Evolutionary conservation across 805 yeast genomes (phyloP).

Genomic region (Diddensiella santjacobensis): DNA sequence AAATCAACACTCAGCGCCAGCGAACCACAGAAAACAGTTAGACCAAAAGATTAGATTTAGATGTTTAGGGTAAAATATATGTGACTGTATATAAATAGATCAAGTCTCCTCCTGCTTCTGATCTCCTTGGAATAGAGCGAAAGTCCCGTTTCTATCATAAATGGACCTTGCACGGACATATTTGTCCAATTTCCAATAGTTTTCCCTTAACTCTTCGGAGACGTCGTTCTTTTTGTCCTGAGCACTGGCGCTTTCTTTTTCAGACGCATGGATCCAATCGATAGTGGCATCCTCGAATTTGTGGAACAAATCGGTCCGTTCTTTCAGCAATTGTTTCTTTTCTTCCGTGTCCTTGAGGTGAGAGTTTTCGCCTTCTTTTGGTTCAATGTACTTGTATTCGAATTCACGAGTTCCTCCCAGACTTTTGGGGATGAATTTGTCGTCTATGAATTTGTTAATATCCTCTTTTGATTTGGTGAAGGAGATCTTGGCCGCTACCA

Average conservation of each 20-base stretch:
- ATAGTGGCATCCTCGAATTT: constrained; percentile 62
- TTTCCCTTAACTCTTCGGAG: constrained; percentile 51
- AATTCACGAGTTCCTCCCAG: constrained; percentile 70
- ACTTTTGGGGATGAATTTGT: constrained; percentile 57
- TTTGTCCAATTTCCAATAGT: constrained; percentile 72
- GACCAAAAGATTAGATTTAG: neutral
- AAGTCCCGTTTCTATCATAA: constrained; percentile 70
- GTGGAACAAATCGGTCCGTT: constrained; percentile 53
- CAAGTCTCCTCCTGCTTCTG: neutral
- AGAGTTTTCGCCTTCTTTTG: constrained; percentile 57
- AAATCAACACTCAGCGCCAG: too few relatives aligned
- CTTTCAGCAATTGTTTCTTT: constrained; percentile 42
- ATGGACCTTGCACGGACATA: constrained; percentile 74
- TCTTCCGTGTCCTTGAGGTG: constrained; percentile 43
- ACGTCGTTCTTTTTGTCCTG: constrained; percentile 43
- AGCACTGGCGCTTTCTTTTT: constrained; percentile 46
- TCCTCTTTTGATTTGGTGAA: constrained; percentile 75
- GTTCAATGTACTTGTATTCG: constrained; percentile 58
- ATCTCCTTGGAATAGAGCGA: constrained; percentile 40
- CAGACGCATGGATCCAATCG: constrained; percentile 62
- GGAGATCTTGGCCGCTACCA: constrained; percentile 84
- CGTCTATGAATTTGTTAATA: constrained; percentile 56
- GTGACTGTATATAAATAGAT: neutral
- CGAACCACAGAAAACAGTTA: neutral
- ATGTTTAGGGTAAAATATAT: neutral